Evolutionary conservation across 352 stramenopile species (phyloP), one percentile per base, ranked within the genome.

Genomic region (Phytophthora pini): DNA sequence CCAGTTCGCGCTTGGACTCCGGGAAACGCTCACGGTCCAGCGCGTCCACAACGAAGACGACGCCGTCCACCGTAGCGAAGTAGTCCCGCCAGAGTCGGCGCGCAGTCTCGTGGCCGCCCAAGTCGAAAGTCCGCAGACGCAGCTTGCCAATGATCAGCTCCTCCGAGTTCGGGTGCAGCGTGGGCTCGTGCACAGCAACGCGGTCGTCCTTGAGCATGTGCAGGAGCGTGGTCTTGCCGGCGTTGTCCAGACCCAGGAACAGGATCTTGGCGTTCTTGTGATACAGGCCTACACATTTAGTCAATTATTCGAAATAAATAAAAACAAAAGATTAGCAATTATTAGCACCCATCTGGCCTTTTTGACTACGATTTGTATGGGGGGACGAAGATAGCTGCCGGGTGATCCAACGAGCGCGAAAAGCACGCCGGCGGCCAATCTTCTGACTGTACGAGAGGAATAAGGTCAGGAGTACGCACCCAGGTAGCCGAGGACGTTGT

Each of bases 241-340:
- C 98, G 87, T 99, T 99, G 79, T 99, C 98, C 27, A 99, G 80
- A 26, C 98, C 98, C 26, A 99, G 77, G 84, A 99, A 99, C 39
- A 99, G 75, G 76, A 99, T 99, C 84, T 99, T 99, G 68, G 97
- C 98, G 77, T 99, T 99, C 88, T 99, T 99, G 84, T 99, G 98
- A 82, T 99, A 99, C 54, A 99, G 88, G 48, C 98, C 98, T 99
- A 51, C 31, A 13, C 31, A 36, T 36, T 12, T 31, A n/a, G 61
- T 47, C 5, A 53, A 56, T 39, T 15, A 48, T 29, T 57, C 27
- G 34, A 55, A 55, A 61, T 46, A 40, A 27, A 59, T 13, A 12
- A 36, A 36, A 12, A 36, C 12, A 36, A 36, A 36, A 44, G 8
- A 59, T 44, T 53, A 58, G 46, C 51, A 65, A 31, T 61, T 56